phyloP scores from a whole-genome alignment of 2,329 filamentous ascomycete species.

The Colletotrichum sp. region DNA sequence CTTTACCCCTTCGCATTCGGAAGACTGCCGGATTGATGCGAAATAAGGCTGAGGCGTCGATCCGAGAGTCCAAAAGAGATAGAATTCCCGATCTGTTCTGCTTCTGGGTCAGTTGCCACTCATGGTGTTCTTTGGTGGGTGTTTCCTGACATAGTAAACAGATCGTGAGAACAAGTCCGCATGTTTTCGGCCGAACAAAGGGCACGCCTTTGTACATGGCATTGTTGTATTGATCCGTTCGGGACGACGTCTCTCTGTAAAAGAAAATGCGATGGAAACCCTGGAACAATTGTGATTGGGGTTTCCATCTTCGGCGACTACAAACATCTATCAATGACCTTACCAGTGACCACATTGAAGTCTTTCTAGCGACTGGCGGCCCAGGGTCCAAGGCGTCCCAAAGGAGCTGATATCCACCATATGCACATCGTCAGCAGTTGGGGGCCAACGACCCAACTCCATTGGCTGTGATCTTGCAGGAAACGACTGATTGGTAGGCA shows the following conservation, averaged over 20 bases:
- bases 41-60: background rate
- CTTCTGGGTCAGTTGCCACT: background rate
- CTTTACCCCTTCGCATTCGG: background rate
- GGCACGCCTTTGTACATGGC: background rate
- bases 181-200: too few species aligned
- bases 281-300: too few species aligned
- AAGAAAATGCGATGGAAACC: too few species aligned
- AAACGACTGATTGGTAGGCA: background rate
- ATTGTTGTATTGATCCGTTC: too few species aligned
- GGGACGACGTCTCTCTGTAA: too few species aligned
- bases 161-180: background rate
- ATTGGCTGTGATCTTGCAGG: background rate
- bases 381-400: background rate
- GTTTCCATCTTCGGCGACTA: too few species aligned
- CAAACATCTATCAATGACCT: too few species aligned
- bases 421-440: background rate
- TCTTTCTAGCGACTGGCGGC: too few species aligned
- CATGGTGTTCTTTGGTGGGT: fast-evolving
- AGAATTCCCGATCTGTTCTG: background rate
- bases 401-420: background rate
- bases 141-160: background rate
- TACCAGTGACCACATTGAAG: too few species aligned
- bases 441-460: background rate
- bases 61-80: background rate
- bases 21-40: background rate